Percentiles rank a stretch among this genome's conserved stretches.
phyloP scores from a whole-genome alignment of 345 rosid species.

The Crucihimalaya himalaica region DNA sequence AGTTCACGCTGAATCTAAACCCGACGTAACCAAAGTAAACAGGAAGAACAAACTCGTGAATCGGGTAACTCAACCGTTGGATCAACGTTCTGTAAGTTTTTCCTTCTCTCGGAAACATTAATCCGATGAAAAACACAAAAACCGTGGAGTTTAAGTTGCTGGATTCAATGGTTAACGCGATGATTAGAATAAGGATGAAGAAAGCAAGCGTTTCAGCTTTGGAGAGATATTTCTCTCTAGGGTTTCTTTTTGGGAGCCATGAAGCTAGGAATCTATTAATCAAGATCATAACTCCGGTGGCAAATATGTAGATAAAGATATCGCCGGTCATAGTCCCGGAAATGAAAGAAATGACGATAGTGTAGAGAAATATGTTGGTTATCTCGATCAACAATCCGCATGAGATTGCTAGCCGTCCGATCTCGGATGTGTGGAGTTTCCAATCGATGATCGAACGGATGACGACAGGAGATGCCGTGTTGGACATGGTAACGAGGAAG shows the following conservation, averaged over 20 bases:
- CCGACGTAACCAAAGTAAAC: constrained; percentile 81
- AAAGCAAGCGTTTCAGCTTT: constrained; percentile 58
- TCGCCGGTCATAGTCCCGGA: constrained; percentile 30
- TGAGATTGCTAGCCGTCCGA: constrained; percentile 64
- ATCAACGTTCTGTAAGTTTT: constrained; percentile 71
- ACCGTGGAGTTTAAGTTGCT: constrained; percentile 48
- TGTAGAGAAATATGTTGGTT: constrained; percentile 44
- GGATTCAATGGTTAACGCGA: constrained; percentile 49
- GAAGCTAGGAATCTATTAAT: constrained; percentile 52
- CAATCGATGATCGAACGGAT: constrained; percentile 63
- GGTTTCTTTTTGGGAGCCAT: constrained; percentile 63
- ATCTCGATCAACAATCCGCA: constrained; percentile 64
- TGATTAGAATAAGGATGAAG: constrained; percentile 42
- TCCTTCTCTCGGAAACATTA: constrained; percentile 81
- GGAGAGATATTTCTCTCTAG: constrained; percentile 58
- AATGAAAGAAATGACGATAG: constrained; percentile 27
- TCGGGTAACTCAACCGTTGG: constrained; percentile 60
- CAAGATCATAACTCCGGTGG: constrained; percentile 42
- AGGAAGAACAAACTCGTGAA: constrained; percentile 76
- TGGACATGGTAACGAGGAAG: constrained; percentile 51
- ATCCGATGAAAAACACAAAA: constrained; percentile 58
- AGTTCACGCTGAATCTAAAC: constrained; percentile 53
- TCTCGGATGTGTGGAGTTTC: constrained; percentile 64
- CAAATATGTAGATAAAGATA: constrained; percentile 35
- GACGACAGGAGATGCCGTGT: constrained; percentile 72